A percentile compares a stretch with the other conserved stretches of the same genome.
Conservation (phyloP, 2,329 filamentous ascomycete species). For the Aspergillus unguis region DNA sequence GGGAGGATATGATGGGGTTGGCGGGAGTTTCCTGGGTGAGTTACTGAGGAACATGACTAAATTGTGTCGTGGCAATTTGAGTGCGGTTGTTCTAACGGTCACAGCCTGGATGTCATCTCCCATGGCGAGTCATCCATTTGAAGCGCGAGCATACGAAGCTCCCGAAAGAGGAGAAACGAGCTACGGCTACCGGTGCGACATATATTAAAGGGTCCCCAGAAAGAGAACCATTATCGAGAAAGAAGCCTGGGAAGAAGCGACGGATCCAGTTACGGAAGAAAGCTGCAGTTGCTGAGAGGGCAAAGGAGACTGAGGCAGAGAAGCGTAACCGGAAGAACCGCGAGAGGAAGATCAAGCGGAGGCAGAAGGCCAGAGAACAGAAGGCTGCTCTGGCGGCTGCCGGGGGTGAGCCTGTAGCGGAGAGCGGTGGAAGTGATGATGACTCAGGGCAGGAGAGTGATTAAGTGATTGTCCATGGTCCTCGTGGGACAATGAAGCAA, state of each 20-base stretch:
- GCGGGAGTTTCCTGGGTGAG: constrained; percentile 36
- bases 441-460: constrained; percentile 14
- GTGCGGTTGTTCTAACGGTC: background rate
- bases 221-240: constrained; percentile 31
- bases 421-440: constrained; percentile 16
- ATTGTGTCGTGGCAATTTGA: background rate
- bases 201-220: constrained; percentile 22
- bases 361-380: constrained; percentile 36
- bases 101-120: constrained; percentile 41
- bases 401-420: constrained; percentile 17
- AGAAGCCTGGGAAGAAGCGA: constrained; percentile 44
- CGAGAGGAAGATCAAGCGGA: constrained; percentile 37
- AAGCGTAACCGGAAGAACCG: constrained; percentile 41
- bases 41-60: background rate
- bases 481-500: constrained; percentile 2
- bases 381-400: constrained; percentile 31
- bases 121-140: constrained; percentile 40
- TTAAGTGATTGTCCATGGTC: background rate
- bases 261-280: constrained; percentile 40
- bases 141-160: constrained; percentile 34
- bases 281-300: constrained; percentile 25
- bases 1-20: constrained; percentile 30
- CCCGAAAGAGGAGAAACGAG: constrained; percentile 20
- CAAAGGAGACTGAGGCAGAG: constrained; percentile 36
- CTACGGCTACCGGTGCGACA: constrained; percentile 9